Evolutionary conservation across 1,139 yeast genomes (phyloP).

Genomic region (Pichia cactophila): DNA sequence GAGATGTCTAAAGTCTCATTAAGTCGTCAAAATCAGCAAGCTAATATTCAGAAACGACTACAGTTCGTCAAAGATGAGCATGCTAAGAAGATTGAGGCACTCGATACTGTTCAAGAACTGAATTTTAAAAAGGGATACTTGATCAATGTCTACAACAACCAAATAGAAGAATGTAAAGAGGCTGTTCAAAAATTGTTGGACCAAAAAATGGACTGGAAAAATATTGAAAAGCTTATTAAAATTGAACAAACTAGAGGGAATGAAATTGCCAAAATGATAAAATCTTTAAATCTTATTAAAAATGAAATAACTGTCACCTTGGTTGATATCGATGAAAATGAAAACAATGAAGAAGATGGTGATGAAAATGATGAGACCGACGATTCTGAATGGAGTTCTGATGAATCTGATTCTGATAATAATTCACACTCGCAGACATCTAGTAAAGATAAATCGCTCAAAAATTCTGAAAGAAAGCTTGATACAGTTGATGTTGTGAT

Average conservation of each 20-base stretch:
- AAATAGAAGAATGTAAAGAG: slow-evolving; percentile 63
- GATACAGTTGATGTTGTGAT: slow-evolving; percentile 48
- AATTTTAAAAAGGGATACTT: slow-evolving; percentile 68
- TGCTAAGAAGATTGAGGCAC: slow-evolving; percentile 58
- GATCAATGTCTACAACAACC: slow-evolving; percentile 59
- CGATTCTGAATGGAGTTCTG: slow-evolving; percentile 25
- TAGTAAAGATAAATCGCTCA: neutral
- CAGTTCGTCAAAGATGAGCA: slow-evolving; percentile 72
- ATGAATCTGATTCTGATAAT: slow-evolving; percentile 31
- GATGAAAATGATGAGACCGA: slow-evolving; percentile 26
- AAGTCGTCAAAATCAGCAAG: slow-evolving; percentile 68
- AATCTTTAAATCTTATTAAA: slow-evolving; percentile 64
- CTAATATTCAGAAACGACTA: slow-evolving; percentile 64
- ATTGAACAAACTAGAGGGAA: slow-evolving; percentile 66
- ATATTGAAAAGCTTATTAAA: slow-evolving; percentile 68
- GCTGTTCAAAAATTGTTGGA: slow-evolving; percentile 62
- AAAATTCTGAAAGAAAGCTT: slow-evolving; percentile 12
- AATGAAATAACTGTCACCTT: slow-evolving; percentile 59
- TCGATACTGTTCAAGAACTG: slow-evolving; percentile 55
- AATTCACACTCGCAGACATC: slow-evolving; percentile 27
- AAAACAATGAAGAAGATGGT: slow-evolving; percentile 24
- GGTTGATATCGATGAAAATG: slow-evolving; percentile 39
- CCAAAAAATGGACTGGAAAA: slow-evolving; percentile 93
- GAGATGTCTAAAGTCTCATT: slow-evolving; percentile 74
- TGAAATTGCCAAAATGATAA: slow-evolving; percentile 52